Conservation (phyloP, 768 basidiomycete species). For the Phaeotremella skinneri region DNA sequence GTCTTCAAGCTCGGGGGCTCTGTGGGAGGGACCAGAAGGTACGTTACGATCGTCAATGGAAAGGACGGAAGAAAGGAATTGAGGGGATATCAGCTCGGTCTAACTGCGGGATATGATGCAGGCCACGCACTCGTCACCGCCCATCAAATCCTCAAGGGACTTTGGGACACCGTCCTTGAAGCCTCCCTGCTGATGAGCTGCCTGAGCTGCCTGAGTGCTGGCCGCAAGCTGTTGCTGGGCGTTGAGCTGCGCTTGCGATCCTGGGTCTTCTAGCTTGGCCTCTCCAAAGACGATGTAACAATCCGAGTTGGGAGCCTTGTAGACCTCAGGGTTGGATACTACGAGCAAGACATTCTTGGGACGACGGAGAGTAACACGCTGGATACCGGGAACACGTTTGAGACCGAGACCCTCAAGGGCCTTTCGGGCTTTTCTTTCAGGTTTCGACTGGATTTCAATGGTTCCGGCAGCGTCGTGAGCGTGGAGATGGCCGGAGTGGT, state of each 20-base stretch:
- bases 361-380: slow-evolving; percentile 87
- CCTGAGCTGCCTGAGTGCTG: slow-evolving; percentile 52
- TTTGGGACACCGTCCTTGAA: slow-evolving; percentile 71
- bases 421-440: slow-evolving; percentile 93
- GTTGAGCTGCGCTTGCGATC: slow-evolving; percentile 45
- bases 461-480: slow-evolving; percentile 13
- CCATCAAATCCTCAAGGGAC: slow-evolving; percentile 54
- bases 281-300: slow-evolving; percentile 99
- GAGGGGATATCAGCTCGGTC: neutral
- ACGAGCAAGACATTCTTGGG: slow-evolving; percentile 97
- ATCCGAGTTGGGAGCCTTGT: slow-evolving; percentile 95
- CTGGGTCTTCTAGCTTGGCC: slow-evolving; percentile 55
- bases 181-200: slow-evolving; percentile 57
- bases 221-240: slow-evolving; percentile 71
- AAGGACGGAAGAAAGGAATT: neutral
- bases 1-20: slow-evolving; percentile 44
- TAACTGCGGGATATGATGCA: neutral
- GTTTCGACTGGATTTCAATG: slow-evolving; percentile 89
- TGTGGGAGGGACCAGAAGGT: slow-evolving; percentile 12
- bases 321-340: slow-evolving; percentile 89
- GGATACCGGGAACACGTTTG: slow-evolving; percentile 89
- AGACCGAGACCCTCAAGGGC: slow-evolving; percentile 78
- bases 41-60: neutral
- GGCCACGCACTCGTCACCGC: slow-evolving; percentile 44
- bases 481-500: slow-evolving; percentile 64